phyloP scores from a whole-genome alignment of 306 rosid species.

The Dicorynia guianensis region DNA sequence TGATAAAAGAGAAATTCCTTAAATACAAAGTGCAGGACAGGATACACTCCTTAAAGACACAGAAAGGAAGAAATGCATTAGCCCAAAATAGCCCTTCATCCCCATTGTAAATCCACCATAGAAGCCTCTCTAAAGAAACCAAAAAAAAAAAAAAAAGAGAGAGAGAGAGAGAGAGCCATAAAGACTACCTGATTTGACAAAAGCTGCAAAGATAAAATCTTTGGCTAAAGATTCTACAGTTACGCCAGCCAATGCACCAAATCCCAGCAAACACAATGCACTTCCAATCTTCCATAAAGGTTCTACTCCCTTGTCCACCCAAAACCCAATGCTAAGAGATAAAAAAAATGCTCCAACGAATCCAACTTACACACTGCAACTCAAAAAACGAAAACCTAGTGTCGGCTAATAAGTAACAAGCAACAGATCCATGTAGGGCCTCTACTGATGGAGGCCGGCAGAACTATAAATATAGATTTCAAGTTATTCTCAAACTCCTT shows the following conservation, averaged over 20 bases:
- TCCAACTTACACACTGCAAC: not conserved
- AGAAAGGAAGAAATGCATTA: not conserved
- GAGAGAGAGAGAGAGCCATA: too few relatives aligned
- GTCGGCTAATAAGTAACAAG: not conserved
- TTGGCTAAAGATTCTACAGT: conserved; percentile 5
- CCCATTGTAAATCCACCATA: not conserved
- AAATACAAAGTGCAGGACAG: not conserved
- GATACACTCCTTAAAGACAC: not conserved
- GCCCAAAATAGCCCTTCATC: not conserved
- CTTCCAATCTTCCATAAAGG: not conserved
- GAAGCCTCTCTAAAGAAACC: conserved; percentile 8
- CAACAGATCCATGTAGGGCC: not conserved
- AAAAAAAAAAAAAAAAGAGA: not conserved
- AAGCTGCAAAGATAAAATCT: too few relatives aligned
- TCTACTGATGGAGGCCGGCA: not conserved
- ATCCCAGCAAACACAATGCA: not conserved
- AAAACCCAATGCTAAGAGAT: not conserved
- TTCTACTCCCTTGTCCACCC: not conserved
- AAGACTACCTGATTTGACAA: too few relatives aligned
- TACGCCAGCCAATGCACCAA: not conserved
- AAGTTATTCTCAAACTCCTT: too few relatives aligned
- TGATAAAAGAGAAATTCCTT: not conserved
- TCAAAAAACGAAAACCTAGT: not conserved
- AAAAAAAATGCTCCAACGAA: not conserved
- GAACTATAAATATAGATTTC: not conserved